A percentile compares a stretch with the other conserved stretches of the same genome.
phyloP scores from a whole-genome alignment of 1,284 basidiomycete genomes.

The Pterulicium gracile region DNA sequence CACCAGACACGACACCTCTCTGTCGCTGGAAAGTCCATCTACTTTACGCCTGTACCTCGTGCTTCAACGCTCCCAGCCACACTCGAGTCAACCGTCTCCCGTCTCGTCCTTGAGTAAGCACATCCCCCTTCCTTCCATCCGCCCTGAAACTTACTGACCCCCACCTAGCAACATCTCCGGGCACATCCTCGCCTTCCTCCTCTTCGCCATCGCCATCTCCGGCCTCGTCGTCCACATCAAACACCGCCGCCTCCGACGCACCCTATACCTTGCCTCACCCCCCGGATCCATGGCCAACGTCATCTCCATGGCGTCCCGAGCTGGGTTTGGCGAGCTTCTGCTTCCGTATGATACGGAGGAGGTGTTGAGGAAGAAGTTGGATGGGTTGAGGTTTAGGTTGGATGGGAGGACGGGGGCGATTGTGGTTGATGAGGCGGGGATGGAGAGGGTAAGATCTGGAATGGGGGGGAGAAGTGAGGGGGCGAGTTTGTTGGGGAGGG shows the following conservation, averaged over 20 bases:
- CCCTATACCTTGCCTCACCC: slow-evolving; percentile 38
- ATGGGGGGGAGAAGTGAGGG: background rate
- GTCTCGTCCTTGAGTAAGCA: background rate
- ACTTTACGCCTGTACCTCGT: slow-evolving; percentile 25
- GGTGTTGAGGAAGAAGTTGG: slow-evolving; percentile 34
- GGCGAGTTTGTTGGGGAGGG: background rate
- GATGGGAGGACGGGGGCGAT: slow-evolving; percentile 53
- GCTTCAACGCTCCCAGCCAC: slow-evolving; percentile 19
- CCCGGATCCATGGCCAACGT: slow-evolving; percentile 52
- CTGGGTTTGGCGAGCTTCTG: slow-evolving; percentile 52
- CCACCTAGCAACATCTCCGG: slow-evolving; percentile 29
- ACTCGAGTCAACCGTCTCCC: background rate
- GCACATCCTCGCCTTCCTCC: slow-evolving; percentile 33
- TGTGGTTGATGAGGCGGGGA: slow-evolving; percentile 32
- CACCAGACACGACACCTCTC: slow-evolving; percentile 44
- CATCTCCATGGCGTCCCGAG: slow-evolving; percentile 44
- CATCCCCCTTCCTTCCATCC: background rate
- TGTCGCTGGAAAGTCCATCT: slow-evolving; percentile 40
- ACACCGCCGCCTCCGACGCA: slow-evolving; percentile 33
- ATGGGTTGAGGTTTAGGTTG: slow-evolving; percentile 42
- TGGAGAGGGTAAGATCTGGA: background rate
- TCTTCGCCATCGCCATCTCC: slow-evolving; percentile 33
- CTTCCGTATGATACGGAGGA: slow-evolving; percentile 42
- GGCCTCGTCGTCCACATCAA: slow-evolving; percentile 35
- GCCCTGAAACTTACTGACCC: background rate